phyloP scores from a whole-genome alignment of 805 yeast genomes.

The Cyberlindnera galapagoensis region DNA sequence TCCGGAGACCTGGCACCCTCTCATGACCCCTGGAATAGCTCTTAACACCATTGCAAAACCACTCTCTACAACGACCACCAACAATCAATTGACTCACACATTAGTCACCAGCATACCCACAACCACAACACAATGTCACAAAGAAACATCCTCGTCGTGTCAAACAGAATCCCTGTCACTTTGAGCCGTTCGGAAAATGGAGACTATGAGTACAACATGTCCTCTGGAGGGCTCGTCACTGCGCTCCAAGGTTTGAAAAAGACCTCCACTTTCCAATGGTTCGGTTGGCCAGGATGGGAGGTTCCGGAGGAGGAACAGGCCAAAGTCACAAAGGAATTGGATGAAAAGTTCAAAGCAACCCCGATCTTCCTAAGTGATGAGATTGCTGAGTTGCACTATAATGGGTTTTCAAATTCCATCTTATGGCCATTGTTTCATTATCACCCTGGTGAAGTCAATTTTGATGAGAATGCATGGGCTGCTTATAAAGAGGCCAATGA shows the following conservation, averaged over 20 bases:
- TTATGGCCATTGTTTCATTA: conserved; percentile 98
- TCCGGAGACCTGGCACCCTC: too few relatives aligned
- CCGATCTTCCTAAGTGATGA: conserved; percentile 87
- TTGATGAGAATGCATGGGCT: conserved; percentile 96
- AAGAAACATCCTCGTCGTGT: conserved; percentile 76
- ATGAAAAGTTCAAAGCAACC: conserved; percentile 75
- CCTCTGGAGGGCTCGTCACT: conserved; percentile 95
- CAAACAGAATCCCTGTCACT: conserved; percentile 94
- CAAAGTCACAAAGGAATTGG: conserved; percentile 61
- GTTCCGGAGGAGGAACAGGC: conserved; percentile 71
- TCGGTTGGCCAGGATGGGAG: conserved; percentile 97
- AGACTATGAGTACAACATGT: conserved; percentile 77
- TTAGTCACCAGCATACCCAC: too few relatives aligned
- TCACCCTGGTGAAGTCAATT: conserved; percentile 98
- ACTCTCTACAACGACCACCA: not conserved
- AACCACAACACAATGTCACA: conserved; percentile 12
- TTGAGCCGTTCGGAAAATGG: conserved; percentile 60
- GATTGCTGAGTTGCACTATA: conserved; percentile 91
- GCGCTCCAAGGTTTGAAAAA: conserved; percentile 90
- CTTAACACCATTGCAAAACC: too few relatives aligned
- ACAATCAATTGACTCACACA: not conserved
- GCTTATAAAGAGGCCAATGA: conserved; percentile 93
- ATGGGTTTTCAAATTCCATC: conserved; percentile 91
- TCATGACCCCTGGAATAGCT: too few relatives aligned
- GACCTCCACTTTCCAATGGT: conserved; percentile 85